Conservation (phyloP, 352 stramenopile species). For the Pythium aphanidermatum region DNA sequence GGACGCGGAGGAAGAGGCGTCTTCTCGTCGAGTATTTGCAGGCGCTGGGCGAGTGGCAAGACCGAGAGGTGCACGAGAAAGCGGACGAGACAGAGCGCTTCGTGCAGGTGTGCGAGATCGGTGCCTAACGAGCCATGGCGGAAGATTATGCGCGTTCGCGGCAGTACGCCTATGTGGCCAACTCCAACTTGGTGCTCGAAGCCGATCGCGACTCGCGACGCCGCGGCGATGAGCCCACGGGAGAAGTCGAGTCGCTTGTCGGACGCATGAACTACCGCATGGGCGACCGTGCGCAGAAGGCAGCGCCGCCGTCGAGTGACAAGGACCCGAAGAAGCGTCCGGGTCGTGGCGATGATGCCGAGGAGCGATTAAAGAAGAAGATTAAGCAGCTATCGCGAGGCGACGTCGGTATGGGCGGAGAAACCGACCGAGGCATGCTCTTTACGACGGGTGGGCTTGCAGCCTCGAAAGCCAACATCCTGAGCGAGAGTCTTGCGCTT, state of each 20-base stretch:
- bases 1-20: no score
- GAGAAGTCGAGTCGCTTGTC: slow-evolving; percentile 81
- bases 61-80: no score
- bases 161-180: slow-evolving; percentile 91
- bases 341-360: slow-evolving; percentile 26
- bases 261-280: slow-evolving; percentile 77
- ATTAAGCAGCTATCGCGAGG: slow-evolving; percentile 40
- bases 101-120: no score
- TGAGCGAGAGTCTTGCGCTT: slow-evolving; percentile 67
- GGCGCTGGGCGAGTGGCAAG: no score
- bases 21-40: no score
- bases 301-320: slow-evolving; percentile 34
- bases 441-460: slow-evolving; percentile 49
- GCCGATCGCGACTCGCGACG: slow-evolving; percentile 83
- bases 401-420: slow-evolving; percentile 1
- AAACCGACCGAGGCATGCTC: slow-evolving; percentile 29
- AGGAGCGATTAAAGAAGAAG: slow-evolving; percentile 64
- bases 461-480: slow-evolving; percentile 42
- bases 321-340: slow-evolving; percentile 33
- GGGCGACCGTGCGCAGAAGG: slow-evolving; percentile 77
- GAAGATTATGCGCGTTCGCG: slow-evolving; percentile 86
- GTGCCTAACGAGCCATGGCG: slow-evolving; percentile 66
- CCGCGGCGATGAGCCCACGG: slow-evolving; percentile 74
- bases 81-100: no score
- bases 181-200: slow-evolving; percentile 94